Base-by-base conservation (phyloP, 805 yeast species). In the Yarrowia sp. region DNA sequence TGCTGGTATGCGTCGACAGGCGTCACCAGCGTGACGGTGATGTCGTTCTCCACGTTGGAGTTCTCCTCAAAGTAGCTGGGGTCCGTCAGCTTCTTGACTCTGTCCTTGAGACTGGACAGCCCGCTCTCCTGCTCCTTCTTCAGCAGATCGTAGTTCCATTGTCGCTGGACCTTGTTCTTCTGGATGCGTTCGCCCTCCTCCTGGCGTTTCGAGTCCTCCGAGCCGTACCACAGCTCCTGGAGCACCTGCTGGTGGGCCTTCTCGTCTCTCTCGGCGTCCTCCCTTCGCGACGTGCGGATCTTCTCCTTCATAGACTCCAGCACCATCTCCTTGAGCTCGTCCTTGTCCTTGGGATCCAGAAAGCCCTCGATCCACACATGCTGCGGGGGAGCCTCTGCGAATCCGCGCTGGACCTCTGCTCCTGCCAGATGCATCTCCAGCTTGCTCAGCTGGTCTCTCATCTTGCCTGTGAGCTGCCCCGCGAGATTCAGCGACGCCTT, bases 341-440 rank as follows among this genome's bases (percentile, higher is more conserved):
- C 33, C 44, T 51, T 51, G 25, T 51, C 59, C 32, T 35, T 33
- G 33, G 59, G 59, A 12, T 51, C 59, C 42, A 51, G 24, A 18
- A 16, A 35, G 32, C 59, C 59, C 2, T 51, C 59, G 24, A 36
- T 21, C 59, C 59, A 36, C 22, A 51, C 22, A 21, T 51, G 59
- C 22, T 25, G 19, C 1, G 59, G 59, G 10, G 41, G 59, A 3
- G 42, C 3, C 9, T 25, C 41, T 18, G 31, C 59, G 25, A 33
- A 35, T 4, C 44, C 59, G 8, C 7, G 44, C 22, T 51, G 59
- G 2, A 35, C 44, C 18, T 19, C 44, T 3, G 59, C 59, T 6
- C 59, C 59, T 13, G 59, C 22, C 59, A 51, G 16, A n/a, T 51
- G 59, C 59, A 51, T 51, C 19, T 35, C 44, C 18, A 51, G 12